Conservation (phyloP, 106 monocot genomes). For the Vanilla planifolia region DNA sequence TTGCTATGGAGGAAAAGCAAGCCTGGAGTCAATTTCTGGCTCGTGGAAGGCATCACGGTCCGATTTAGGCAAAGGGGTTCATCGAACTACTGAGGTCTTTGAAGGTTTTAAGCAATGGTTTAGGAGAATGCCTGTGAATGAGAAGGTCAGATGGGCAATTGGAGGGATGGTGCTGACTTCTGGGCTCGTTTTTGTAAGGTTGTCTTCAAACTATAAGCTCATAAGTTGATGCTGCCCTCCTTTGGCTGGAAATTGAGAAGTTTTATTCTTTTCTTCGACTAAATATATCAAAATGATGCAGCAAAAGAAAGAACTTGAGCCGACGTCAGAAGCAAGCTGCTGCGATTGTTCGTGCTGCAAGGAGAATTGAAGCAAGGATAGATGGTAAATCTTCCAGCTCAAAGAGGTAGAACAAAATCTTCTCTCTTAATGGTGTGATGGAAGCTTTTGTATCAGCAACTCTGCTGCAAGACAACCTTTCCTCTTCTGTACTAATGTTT, state of each 20-base stretch:
- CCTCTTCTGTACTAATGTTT: too few species aligned
- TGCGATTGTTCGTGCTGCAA: background rate
- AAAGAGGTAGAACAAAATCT: too few species aligned
- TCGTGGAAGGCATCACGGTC: slow-evolving; percentile 53
- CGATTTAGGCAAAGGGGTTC: slow-evolving; percentile 8
- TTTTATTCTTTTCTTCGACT: background rate
- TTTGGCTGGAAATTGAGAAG: background rate
- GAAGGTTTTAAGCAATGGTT: slow-evolving; percentile 56
- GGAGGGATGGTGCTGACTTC: slow-evolving; percentile 88
- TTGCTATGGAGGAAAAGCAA: slow-evolving; percentile 86
- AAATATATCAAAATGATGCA: background rate
- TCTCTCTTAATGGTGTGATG: too few species aligned
- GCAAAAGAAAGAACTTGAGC: slow-evolving; percentile 5
- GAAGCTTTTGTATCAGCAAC: too few species aligned
- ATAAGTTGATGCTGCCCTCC: background rate
- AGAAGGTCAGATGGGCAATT: slow-evolving; percentile 79
- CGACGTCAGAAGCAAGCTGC: background rate
- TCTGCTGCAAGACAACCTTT: too few species aligned
- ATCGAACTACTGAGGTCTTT: slow-evolving; percentile 13
- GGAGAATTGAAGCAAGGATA: background rate
- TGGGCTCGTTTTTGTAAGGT: slow-evolving; percentile 75
- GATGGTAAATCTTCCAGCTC: background rate
- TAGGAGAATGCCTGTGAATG: slow-evolving; percentile 25
- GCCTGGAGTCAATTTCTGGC: slow-evolving; percentile 50
- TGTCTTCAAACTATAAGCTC: slow-evolving; percentile 5